These are phyloP conservation scores for Cryphonectria japonica DNA, from an alignment of 2,329 filamentous ascomycete species.

Conservation along the genomic window DNA sequence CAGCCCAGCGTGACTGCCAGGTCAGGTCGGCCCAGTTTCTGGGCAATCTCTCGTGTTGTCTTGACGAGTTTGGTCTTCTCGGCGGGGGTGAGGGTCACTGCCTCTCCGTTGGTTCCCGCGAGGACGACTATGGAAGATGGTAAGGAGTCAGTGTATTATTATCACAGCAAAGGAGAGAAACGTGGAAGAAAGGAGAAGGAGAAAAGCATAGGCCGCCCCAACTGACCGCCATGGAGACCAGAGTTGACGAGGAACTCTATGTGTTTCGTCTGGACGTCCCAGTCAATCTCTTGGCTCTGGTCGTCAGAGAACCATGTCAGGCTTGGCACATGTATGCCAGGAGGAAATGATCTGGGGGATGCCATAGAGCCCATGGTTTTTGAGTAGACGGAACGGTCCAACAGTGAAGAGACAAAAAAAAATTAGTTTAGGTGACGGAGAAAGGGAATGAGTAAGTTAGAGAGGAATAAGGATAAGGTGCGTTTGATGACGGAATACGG, in stretches of 20 bases:
- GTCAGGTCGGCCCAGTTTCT: constrained; percentile 56
- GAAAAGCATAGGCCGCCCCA: background rate
- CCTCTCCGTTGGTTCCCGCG: constrained; percentile 75
- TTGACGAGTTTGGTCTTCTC: constrained; percentile 66
- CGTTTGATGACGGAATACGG: background rate
- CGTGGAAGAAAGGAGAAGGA: no score
- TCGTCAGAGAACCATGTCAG: constrained; percentile 58
- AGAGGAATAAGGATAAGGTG: background rate
- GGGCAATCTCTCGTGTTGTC: constrained; percentile 63
- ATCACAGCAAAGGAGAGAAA: background rate
- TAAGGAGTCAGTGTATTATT: background rate
- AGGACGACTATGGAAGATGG: constrained; percentile 56
- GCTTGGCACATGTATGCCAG: constrained; percentile 60
- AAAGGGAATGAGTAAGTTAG: background rate
- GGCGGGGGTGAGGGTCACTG: constrained; percentile 66
- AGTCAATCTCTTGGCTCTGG: constrained; percentile 56
- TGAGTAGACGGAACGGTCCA: background rate
- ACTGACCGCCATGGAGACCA: constrained; percentile 53
- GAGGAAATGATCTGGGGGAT: constrained; percentile 44
- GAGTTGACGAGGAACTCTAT: constrained; percentile 57
- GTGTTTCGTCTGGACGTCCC: constrained; percentile 56
- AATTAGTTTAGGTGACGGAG: background rate
- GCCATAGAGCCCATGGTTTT: constrained; percentile 36
- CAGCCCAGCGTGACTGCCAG: constrained; percentile 70
- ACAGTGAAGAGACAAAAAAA: background rate